A percentile compares a stretch with the other conserved stretches of the same genome.
Conservation (phyloP, 192 early-diverging fungal genomes). For the Backusella tuberculispora region DNA sequence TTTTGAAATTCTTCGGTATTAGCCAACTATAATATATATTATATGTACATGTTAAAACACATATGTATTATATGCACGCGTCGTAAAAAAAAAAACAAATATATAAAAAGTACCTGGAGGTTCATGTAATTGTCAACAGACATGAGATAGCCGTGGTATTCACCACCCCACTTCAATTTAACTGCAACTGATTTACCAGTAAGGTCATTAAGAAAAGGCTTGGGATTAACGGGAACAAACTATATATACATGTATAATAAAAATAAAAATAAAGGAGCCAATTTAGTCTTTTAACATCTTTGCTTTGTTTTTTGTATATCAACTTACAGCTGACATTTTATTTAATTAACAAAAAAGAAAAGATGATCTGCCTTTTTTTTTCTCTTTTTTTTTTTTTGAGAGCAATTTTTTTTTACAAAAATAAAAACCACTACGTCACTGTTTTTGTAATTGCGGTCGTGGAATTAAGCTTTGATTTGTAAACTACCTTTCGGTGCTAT, state of each 20-base stretch:
- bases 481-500: too few relatives aligned
- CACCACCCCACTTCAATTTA: conserved; percentile 98
- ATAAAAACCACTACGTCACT: too few relatives aligned
- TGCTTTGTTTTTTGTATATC: not conserved
- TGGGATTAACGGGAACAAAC: conserved; percentile 96
- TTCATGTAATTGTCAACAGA: conserved; percentile 99
- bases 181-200: conserved; percentile 92
- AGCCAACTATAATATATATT: conserved; percentile 81
- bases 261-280: too few relatives aligned
- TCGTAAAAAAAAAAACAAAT: too few relatives aligned
- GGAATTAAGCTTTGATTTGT: too few relatives aligned
- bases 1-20: conserved; percentile 97
- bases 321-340: conserved; percentile 26
- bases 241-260: too few relatives aligned
- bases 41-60: too few relatives aligned
- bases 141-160: conserved; percentile 92
- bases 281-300: not conserved
- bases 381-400: not conserved
- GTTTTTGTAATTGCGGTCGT: too few relatives aligned
- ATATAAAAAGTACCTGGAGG: conserved; percentile 69
- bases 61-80: too few relatives aligned
- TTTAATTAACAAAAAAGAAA: conserved; percentile 13
- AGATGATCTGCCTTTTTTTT: not conserved
- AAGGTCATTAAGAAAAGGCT: conserved; percentile 92
- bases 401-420: too few relatives aligned